Evolutionary conservation across 2,329 filamentous ascomycete genomes (phyloP), one percentile per base, ranked within the genome.

Genomic region (Arthrobotrys musiformis): DNA sequence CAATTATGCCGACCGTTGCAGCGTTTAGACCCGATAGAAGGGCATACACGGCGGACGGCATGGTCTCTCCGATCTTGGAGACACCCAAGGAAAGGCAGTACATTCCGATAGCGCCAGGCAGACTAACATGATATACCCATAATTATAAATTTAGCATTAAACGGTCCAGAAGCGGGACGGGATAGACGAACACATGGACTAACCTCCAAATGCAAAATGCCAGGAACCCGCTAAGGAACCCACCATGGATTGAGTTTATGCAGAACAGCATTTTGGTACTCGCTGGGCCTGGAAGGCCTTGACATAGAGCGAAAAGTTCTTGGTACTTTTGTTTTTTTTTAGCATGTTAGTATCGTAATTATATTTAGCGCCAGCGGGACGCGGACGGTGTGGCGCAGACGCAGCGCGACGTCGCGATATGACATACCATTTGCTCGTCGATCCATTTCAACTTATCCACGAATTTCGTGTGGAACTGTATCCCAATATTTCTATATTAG

Each of bases 261-360:
- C 88, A 91, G 76, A 91, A 92, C 0, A 88, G 81, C 88, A 93
- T 90, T 81, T 93, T 93, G 1, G 91, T 92, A 78, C 88, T 90
- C 0, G 80, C 90, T 0, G 91, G 91, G 0, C 91, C 91, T 0
- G 89, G 89, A 1, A 92, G 85, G 0, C 89, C 89, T 83, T 93
- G 90, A 17, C 87, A 88, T 52, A 93, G 83, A 26, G 89, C 90
- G 82, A 93, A 93, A 0, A 93, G 86, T 80, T 93, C 91, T 82
- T 91, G 89, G 82, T 90, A 92, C 89, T 46, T n/a, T n/a, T n/a
- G n/a, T 1, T 46, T 91, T 54, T 40, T 37, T 7, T 63, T 42
- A 3, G 22, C 6, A 37, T 58, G 28, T 58, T 37, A 58, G 75
- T 30, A 44, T 26, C 52, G 22, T 30, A 24, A 19, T 63, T 40